These are phyloP conservation scores for Zhuliangozyma blackwelliae DNA, from an alignment of 1,139 yeast species.

Conservation along the genomic window DNA sequence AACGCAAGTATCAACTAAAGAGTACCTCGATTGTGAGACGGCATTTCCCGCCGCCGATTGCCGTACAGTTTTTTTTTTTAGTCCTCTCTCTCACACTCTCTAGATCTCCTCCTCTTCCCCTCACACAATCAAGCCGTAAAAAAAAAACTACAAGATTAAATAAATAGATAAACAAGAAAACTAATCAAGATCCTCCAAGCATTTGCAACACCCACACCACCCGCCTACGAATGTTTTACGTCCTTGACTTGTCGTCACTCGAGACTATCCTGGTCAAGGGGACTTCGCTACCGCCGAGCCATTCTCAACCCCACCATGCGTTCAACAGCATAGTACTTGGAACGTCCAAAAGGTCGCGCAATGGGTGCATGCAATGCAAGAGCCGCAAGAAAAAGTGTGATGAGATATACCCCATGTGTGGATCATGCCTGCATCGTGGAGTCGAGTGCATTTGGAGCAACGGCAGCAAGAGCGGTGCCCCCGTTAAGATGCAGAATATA, in stretches of 20 bases:
- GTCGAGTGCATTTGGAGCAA: slow-evolving; percentile 16
- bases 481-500: too few relatives aligned
- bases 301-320: background rate
- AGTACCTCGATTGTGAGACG: too few relatives aligned
- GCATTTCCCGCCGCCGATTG: too few relatives aligned
- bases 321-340: slow-evolving; percentile 4
- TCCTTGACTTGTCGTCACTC: slow-evolving; percentile 7
- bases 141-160: too few relatives aligned
- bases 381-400: slow-evolving; percentile 20
- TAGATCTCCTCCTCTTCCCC: too few relatives aligned
- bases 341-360: slow-evolving; percentile 12
- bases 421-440: slow-evolving; percentile 18
- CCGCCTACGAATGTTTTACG: slow-evolving; percentile 4
- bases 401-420: slow-evolving; percentile 23
- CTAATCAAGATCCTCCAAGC: too few relatives aligned
- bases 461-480: slow-evolving; percentile 1
- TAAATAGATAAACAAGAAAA: too few relatives aligned
- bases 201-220: too few relatives aligned
- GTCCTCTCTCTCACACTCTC: too few relatives aligned
- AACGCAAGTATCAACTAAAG: too few relatives aligned
- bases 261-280: slow-evolving; percentile 6
- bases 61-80: too few relatives aligned
- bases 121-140: too few relatives aligned
- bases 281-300: background rate
- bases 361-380: slow-evolving; percentile 16